Percentiles rank a stretch among this genome's conserved stretches.
Conservation (phyloP, 176 grass and related monocot genomes). For the Avena sativa region DNA sequence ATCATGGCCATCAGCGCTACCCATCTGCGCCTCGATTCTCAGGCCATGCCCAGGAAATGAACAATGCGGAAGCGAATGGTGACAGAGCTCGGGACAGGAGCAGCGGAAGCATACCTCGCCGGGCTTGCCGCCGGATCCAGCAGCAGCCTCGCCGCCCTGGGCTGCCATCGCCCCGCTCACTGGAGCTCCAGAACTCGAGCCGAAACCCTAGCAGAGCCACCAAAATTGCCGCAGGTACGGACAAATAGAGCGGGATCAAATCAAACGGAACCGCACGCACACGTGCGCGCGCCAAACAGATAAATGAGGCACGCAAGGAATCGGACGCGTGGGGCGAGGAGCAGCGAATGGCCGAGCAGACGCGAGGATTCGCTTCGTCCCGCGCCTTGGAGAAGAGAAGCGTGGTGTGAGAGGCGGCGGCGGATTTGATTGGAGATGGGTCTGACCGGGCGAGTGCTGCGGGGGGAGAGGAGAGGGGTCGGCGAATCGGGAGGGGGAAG, state of each 20-base stretch:
- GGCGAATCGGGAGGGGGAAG: slow-evolving; percentile 17
- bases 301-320: background rate
- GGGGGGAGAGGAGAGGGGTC: background rate
- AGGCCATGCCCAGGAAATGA: background rate
- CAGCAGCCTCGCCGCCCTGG: slow-evolving; percentile 56
- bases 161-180: slow-evolving; percentile 43
- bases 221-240: background rate
- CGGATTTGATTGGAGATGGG: slow-evolving; percentile 10
- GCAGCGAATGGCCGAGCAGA: background rate
- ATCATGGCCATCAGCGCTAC: background rate
- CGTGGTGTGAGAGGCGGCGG: background rate
- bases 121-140: slow-evolving; percentile 42
- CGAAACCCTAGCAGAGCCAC: slow-evolving; percentile 21
- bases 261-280: background rate
- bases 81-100: slow-evolving; percentile 11
- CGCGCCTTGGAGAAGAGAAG: background rate
- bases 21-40: slow-evolving; percentile 2
- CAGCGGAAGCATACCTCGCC: slow-evolving; percentile 48
- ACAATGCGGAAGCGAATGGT: background rate
- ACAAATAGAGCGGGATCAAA: slow-evolving; percentile 2
- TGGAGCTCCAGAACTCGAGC: slow-evolving; percentile 26
- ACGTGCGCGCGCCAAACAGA: too few relatives aligned
- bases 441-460: background rate
- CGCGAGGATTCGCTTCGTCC: background rate
- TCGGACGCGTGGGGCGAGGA: background rate